phyloP scores from a whole-genome alignment of 2,329 filamentous ascomycete species.

The Lojkania enalia region DNA sequence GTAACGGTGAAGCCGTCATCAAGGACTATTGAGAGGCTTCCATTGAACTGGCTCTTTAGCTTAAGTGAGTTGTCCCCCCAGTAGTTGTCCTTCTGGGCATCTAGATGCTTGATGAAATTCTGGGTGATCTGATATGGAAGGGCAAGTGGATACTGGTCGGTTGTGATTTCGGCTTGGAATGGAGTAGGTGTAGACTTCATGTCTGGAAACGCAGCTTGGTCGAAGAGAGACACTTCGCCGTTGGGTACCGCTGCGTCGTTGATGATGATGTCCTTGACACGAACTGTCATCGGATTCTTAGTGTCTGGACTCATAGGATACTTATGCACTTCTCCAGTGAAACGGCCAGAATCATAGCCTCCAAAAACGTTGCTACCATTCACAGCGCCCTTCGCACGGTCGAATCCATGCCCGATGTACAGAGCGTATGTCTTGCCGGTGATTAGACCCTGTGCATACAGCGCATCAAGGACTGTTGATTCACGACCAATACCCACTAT shows the following conservation, averaged over 20 bases:
- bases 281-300: slow-evolving; percentile 43
- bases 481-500: slow-evolving; percentile 46
- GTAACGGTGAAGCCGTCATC: slow-evolving; percentile 47
- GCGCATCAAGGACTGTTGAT: slow-evolving; percentile 46
- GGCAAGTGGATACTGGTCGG: slow-evolving; percentile 48
- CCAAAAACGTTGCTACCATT: slow-evolving; percentile 51
- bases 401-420: slow-evolving; percentile 49
- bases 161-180: slow-evolving; percentile 49
- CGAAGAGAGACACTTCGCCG: slow-evolving; percentile 42
- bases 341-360: slow-evolving; percentile 51
- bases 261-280: slow-evolving; percentile 46
- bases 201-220: slow-evolving; percentile 32
- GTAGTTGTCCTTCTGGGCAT: slow-evolving; percentile 41
- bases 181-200: slow-evolving; percentile 32
- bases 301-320: slow-evolving; percentile 35
- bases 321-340: slow-evolving; percentile 40
- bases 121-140: slow-evolving; percentile 47
- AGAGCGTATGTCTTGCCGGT: slow-evolving; percentile 48
- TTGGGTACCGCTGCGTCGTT: slow-evolving; percentile 29
- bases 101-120: slow-evolving; percentile 44
- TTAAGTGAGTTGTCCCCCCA: slow-evolving; percentile 45
- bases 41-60: slow-evolving; percentile 43
- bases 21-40: slow-evolving; percentile 47
- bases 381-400: slow-evolving; percentile 45
- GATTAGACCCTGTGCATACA: slow-evolving; percentile 41